These are phyloP conservation scores for Leccinellum albellum DNA, from an alignment of 768 basidiomycete species.

Conservation along the genomic window DNA sequence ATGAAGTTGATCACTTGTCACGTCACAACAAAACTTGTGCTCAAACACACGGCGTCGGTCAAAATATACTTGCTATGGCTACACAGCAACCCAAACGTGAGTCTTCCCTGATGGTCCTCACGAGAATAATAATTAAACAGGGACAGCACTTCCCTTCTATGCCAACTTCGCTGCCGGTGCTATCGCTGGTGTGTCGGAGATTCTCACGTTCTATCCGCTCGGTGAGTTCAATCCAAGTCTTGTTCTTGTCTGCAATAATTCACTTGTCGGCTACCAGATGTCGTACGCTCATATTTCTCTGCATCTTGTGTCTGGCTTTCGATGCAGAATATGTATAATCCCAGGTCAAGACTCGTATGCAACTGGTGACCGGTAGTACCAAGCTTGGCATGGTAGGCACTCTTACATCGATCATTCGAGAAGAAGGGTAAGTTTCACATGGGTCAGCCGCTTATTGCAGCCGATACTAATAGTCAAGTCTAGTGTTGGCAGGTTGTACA, in stretches of 20 bases:
- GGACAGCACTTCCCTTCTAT: conserved; percentile 71
- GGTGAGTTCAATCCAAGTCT: conserved; percentile 46
- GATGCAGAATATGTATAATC: conserved; percentile 7
- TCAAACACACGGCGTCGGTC: background rate
- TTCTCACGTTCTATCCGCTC: conserved; percentile 84
- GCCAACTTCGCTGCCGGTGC: conserved; percentile 95
- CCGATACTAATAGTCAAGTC: background rate
- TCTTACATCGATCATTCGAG: conserved; percentile 74
- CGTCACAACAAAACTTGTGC: background rate
- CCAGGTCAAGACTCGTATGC: conserved; percentile 97
- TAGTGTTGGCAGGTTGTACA: conserved; percentile 81
- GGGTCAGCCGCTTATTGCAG: background rate
- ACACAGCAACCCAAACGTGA: conserved; percentile 33
- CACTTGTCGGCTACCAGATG: conserved; percentile 52
- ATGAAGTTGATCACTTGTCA: conserved; percentile 10
- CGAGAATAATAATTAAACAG: conserved; percentile 26
- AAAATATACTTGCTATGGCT: conserved; percentile 15
- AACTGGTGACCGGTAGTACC: conserved; percentile 83
- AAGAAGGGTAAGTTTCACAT: conserved; percentile 73
- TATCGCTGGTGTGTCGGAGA: conserved; percentile 87
- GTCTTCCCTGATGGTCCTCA: background rate
- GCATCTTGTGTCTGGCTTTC: background rate
- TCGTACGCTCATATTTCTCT: conserved; percentile 50
- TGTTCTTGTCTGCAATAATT: background rate
- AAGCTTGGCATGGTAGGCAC: conserved; percentile 76